These are phyloP conservation scores for Teratosphaeria zuluensis DNA, from an alignment of 2,329 filamentous ascomycete species.

Conservation along the genomic window DNA sequence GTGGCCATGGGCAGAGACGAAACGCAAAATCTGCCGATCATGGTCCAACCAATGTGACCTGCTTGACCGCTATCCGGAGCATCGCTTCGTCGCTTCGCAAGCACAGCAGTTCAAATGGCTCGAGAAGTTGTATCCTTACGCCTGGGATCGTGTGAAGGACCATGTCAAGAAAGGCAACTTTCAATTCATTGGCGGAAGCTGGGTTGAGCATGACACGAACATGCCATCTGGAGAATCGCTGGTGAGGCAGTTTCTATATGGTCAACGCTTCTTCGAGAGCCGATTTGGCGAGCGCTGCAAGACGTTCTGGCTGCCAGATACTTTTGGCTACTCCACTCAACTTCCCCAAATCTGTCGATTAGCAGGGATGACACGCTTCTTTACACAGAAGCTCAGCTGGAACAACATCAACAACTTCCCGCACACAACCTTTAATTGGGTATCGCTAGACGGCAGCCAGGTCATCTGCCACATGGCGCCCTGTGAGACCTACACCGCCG, in stretches of 20 bases:
- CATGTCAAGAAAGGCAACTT: slow-evolving; percentile 88
- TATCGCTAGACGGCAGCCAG: slow-evolving; percentile 87
- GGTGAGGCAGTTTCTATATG: slow-evolving; percentile 88
- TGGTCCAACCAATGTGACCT: slow-evolving; percentile 96
- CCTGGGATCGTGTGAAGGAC: slow-evolving; percentile 80
- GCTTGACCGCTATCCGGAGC: slow-evolving; percentile 89
- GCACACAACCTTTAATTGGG: slow-evolving; percentile 98
- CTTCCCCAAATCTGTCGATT: slow-evolving; percentile 86
- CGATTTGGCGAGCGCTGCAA: slow-evolving; percentile 79
- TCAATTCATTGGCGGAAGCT: slow-evolving; percentile 91
- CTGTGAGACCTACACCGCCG: slow-evolving; percentile 87
- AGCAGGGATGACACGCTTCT: slow-evolving; percentile 92
- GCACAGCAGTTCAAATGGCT: slow-evolving; percentile 99
- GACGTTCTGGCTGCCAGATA: slow-evolving; percentile 97
- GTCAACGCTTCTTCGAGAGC: slow-evolving; percentile 88
- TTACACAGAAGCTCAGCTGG: slow-evolving; percentile 98
- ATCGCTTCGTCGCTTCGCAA: slow-evolving; percentile 84
- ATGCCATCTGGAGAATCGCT: slow-evolving; percentile 92
- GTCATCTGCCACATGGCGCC: slow-evolving; percentile 98
- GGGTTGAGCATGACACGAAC: slow-evolving; percentile 98
- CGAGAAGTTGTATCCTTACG: slow-evolving; percentile 75
- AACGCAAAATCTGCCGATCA: slow-evolving; percentile 87
- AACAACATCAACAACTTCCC: slow-evolving; percentile 99
- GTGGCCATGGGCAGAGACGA: slow-evolving; percentile 97
- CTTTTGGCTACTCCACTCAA: slow-evolving; percentile 93